A percentile compares a stretch with the other conserved stretches of the same genome.
These are phyloP conservation scores for Stephania cephalantha DNA, from an alignment of 164 flowering plant genomes.

Conservation along the genomic window DNA sequence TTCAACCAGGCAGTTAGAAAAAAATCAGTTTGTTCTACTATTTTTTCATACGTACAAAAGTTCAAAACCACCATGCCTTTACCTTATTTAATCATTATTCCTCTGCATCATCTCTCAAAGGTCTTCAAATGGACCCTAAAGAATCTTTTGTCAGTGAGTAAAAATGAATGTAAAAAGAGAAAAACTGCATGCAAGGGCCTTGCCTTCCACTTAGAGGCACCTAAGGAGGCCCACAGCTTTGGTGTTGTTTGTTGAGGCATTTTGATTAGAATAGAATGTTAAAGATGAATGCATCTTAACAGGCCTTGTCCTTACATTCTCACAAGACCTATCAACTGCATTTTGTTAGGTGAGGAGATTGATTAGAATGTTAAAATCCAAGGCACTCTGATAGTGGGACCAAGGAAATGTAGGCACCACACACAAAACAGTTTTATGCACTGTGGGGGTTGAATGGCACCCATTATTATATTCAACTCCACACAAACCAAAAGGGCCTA, in stretches of 20 bases:
- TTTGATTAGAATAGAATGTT: neutral
- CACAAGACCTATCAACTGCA: neutral
- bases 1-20: neutral
- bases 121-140: neutral
- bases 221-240: neutral
- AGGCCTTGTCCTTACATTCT: neutral
- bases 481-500: neutral
- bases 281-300: neutral
- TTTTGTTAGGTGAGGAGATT: constrained; percentile 11
- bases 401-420: constrained; percentile 3
- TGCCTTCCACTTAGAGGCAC: neutral
- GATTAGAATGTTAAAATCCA: constrained; percentile 11
- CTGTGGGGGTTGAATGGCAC: neutral
- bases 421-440: constrained; percentile 9
- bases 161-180: neutral
- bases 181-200: neutral
- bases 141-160: neutral
- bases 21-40: neutral
- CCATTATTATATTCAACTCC: constrained; percentile 1
- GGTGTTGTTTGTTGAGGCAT: neutral
- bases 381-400: constrained; percentile 8
- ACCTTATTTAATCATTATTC: neutral
- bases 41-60: neutral
- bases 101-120: neutral
- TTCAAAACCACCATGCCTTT: neutral